These are phyloP conservation scores for Sarocladium brachiariae DNA, from an alignment of 2,329 filamentous ascomycete genomes.

Conservation along the genomic window DNA sequence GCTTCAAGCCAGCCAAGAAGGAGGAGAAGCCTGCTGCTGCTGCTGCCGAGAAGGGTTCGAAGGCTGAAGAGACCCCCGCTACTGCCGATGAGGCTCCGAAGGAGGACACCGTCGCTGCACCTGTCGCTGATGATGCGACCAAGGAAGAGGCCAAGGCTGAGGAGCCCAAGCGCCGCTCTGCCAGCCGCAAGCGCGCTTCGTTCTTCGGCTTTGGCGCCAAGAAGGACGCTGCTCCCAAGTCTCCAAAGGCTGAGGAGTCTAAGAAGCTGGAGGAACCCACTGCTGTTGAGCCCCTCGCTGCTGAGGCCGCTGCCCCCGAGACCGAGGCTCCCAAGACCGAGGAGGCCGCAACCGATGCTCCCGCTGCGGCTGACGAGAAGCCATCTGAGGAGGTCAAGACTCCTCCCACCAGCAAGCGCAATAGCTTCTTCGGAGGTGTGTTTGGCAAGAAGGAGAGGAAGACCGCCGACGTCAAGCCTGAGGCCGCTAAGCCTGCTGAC, in stretches of 20 bases:
- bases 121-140: slow-evolving; percentile 16
- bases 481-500: slow-evolving; percentile 38
- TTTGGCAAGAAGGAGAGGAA: slow-evolving; percentile 55
- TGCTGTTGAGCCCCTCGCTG: slow-evolving; percentile 25
- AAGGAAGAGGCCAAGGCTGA: slow-evolving; percentile 20
- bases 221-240: slow-evolving; percentile 21
- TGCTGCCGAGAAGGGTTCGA: slow-evolving; percentile 28
- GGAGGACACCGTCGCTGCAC: slow-evolving; percentile 6
- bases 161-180: slow-evolving; percentile 24
- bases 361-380: slow-evolving; percentile 22
- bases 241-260: slow-evolving; percentile 19
- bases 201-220: slow-evolving; percentile 22
- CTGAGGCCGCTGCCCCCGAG: slow-evolving; percentile 24
- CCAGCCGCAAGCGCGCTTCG: slow-evolving; percentile 29
- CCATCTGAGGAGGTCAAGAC: slow-evolving; percentile 32
- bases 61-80: slow-evolving; percentile 15
- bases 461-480: slow-evolving; percentile 40
- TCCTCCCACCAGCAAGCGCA: slow-evolving; percentile 44
- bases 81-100: slow-evolving; percentile 21
- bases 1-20: slow-evolving; percentile 49
- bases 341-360: slow-evolving; percentile 32
- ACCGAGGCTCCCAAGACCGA: slow-evolving; percentile 24
- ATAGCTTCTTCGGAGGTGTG: slow-evolving; percentile 47
- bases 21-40: slow-evolving; percentile 26
- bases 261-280: slow-evolving; percentile 21